These are phyloP conservation scores for Penicillium brasilianum DNA, from an alignment of 2,329 filamentous ascomycete genomes.

Conservation along the genomic window DNA sequence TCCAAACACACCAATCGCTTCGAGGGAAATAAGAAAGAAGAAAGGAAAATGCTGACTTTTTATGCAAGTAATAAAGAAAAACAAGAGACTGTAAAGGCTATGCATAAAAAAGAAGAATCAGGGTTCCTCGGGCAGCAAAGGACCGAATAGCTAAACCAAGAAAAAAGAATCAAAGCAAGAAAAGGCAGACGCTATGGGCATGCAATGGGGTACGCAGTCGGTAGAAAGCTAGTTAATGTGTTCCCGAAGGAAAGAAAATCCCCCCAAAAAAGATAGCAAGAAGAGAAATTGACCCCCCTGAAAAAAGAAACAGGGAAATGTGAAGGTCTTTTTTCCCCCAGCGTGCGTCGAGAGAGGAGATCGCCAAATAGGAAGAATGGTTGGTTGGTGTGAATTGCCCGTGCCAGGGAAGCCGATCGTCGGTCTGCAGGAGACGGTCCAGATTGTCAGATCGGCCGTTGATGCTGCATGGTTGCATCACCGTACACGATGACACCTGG, in stretches of 20 bases:
- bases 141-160: neutral
- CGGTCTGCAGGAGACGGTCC: conserved; percentile 4
- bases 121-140: neutral
- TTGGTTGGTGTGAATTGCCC: neutral
- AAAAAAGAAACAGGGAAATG: neutral
- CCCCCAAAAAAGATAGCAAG: neutral
- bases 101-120: conserved; percentile 4
- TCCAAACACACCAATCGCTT: neutral
- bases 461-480: conserved; percentile 7
- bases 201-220: neutral
- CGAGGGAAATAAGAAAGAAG: neutral
- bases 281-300: neutral
- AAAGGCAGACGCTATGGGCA: conserved; percentile 4
- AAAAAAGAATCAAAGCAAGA: conserved; percentile 7
- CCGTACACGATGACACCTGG: neutral
- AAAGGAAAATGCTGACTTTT: neutral
- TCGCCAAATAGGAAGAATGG: neutral
- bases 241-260: neutral
- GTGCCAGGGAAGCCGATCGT: neutral
- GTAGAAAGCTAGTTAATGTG: neutral
- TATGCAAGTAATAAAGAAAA: neutral
- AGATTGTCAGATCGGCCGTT: conserved; percentile 5
- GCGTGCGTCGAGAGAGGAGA: neutral
- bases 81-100: conserved; percentile 6
- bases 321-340: neutral